A percentile compares a stretch with the other conserved stretches of the same genome.
Evolutionary conservation across 208 protist species (phyloP).

Genomic region (Acanthamoeba culbertsoni): DNA sequence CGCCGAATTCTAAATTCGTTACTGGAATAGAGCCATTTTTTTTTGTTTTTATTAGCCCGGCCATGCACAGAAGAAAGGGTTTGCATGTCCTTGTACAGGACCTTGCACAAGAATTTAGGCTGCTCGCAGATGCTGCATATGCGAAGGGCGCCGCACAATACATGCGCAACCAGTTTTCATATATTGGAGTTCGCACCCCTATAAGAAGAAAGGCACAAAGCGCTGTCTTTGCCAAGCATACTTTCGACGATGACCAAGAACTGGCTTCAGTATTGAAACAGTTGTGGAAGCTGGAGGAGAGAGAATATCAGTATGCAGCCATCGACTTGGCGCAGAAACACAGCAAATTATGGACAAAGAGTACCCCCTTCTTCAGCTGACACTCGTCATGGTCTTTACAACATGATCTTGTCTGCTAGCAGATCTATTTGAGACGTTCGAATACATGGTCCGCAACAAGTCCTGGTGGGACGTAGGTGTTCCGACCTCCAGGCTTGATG

Average conservation of each 20-base stretch:
- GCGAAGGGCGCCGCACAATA: background rate
- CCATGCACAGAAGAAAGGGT: background rate
- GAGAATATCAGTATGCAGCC: background rate
- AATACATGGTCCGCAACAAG: slow-evolving; percentile 38
- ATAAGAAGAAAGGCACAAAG: background rate
- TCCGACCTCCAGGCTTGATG: background rate
- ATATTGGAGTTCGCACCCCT: background rate
- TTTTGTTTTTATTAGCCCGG: background rate
- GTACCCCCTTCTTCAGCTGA: background rate
- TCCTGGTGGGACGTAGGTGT: slow-evolving; percentile 44
- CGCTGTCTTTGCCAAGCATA: background rate
- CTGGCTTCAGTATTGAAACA: background rate
- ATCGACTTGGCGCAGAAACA: slow-evolving; percentile 9
- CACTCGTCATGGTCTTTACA: background rate
- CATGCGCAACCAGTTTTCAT: background rate
- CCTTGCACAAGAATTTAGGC: background rate
- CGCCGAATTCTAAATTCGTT: background rate
- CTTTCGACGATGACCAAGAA: background rate
- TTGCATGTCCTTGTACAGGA: background rate
- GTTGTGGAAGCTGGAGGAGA: slow-evolving; percentile 28
- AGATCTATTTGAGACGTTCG: background rate
- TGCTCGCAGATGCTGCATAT: background rate
- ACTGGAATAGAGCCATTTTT: background rate
- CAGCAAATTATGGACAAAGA: background rate
- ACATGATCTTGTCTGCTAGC: background rate